A percentile compares a stretch with the other conserved stretches of the same genome.
These are phyloP conservation scores for Kurtzmaniella fragi DNA, from an alignment of 805 yeast species.

Conservation along the genomic window DNA sequence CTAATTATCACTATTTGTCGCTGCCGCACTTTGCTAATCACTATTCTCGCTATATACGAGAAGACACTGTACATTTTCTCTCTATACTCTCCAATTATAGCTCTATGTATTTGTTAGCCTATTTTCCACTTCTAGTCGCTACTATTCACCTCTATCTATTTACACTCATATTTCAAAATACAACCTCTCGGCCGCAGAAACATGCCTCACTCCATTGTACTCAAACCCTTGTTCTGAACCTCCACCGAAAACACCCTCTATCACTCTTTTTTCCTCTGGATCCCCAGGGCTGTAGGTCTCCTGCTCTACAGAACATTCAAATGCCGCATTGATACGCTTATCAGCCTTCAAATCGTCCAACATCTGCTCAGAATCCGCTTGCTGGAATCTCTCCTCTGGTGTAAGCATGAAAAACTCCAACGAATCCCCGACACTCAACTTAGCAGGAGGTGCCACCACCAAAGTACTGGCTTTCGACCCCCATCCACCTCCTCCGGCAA, in stretches of 20 bases:
- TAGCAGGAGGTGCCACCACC: constrained; percentile 59
- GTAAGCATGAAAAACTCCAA: constrained; percentile 44
- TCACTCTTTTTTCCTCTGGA: constrained; percentile 1
- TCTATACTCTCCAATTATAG: too few relatives aligned
- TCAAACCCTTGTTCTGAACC: constrained; percentile 29
- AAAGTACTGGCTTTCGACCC: constrained; percentile 62
- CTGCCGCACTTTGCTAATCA: too few relatives aligned
- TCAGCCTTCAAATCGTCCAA: constrained; percentile 4
- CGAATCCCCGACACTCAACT: constrained; percentile 38
- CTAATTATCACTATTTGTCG: too few relatives aligned
- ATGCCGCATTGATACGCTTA: constrained; percentile 4
- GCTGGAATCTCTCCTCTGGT: constrained; percentile 23
- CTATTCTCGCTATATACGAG: too few relatives aligned
- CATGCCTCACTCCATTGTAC: constrained; percentile 20
- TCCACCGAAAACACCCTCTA: constrained; percentile 21
- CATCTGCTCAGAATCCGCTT: constrained; percentile 6
- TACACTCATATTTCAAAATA: too few relatives aligned
- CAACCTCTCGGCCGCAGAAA: constrained; percentile 24
- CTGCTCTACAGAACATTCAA: constrained; percentile 32
- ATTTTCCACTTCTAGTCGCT: too few relatives aligned
- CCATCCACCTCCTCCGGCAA: constrained; percentile 79
- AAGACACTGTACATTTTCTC: too few relatives aligned
- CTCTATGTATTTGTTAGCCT: too few relatives aligned
- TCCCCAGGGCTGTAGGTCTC: constrained; percentile 11
- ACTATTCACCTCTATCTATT: too few relatives aligned